Evolutionary conservation across 2,329 filamentous ascomycete species (phyloP).

Genomic region (Lasiodiplodia gonubiensis): DNA sequence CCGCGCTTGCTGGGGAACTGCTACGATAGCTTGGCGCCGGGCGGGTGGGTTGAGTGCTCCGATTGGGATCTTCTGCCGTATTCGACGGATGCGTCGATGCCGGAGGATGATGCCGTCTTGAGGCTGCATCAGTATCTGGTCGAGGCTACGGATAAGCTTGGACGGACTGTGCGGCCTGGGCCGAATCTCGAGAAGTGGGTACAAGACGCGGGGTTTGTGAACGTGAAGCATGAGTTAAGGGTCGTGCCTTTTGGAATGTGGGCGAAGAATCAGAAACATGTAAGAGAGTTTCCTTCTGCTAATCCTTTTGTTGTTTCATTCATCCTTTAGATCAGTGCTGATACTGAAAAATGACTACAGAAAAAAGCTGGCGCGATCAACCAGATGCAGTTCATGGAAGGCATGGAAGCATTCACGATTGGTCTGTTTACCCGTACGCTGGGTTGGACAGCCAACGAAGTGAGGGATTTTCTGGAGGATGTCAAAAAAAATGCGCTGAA

Average conservation of each 20-base stretch:
- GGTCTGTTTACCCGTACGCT: slow-evolving; percentile 49
- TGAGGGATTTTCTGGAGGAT: slow-evolving; percentile 45
- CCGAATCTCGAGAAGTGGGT: slow-evolving; percentile 47
- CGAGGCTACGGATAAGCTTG: slow-evolving; percentile 31
- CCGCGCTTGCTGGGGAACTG: slow-evolving; percentile 34
- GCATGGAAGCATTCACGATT: slow-evolving; percentile 51
- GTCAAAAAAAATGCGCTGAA: slow-evolving; percentile 36
- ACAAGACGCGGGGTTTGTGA: slow-evolving; percentile 51
- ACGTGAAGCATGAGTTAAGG: slow-evolving; percentile 42
- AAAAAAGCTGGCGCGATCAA: slow-evolving; percentile 38
- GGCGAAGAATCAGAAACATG: slow-evolving; percentile 33
- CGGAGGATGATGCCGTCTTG: slow-evolving; percentile 28
- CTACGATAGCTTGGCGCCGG: slow-evolving; percentile 10
- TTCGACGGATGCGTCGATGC: slow-evolving; percentile 32
- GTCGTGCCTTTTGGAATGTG: slow-evolving; percentile 34
- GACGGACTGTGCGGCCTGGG: slow-evolving; percentile 47
- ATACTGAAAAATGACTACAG: slow-evolving; percentile 2
- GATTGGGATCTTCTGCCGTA: slow-evolving; percentile 34
- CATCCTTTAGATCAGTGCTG: neutral
- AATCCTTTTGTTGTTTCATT: neutral
- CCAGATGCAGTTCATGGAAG: slow-evolving; percentile 49
- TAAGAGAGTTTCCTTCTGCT: neutral
- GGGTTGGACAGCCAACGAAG: slow-evolving; percentile 51
- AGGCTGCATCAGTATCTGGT: slow-evolving; percentile 3
- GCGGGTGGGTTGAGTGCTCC: slow-evolving; percentile 33